A percentile compares a stretch with the other conserved stretches of the same genome.
phyloP scores from a whole-genome alignment of 2,329 filamentous ascomycete species.

The Didymella arachidicola region DNA sequence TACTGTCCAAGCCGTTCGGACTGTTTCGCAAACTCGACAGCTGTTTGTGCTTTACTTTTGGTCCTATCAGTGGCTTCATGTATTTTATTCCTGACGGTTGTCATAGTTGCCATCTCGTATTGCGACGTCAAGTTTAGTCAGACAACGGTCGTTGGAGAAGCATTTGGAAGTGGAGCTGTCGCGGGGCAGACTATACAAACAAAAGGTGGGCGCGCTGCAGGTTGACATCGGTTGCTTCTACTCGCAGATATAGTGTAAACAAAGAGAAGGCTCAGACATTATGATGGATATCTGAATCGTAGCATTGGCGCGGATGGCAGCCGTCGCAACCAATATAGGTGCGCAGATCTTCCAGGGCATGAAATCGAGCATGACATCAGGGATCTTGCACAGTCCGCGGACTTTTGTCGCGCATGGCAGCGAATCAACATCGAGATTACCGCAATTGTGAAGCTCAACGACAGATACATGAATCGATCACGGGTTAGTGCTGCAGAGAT shows the following conservation, averaged over 20 bases:
- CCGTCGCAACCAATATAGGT: conserved; percentile 4
- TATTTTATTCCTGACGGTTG: conserved; percentile 31
- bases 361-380: conserved; percentile 15
- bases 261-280: conserved; percentile 18
- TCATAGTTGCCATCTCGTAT: conserved; percentile 37
- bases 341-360: background rate
- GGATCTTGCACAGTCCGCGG: conserved; percentile 3
- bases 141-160: conserved; percentile 34
- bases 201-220: conserved; percentile 5
- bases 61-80: conserved; percentile 31
- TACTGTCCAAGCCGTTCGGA: conserved; percentile 58
- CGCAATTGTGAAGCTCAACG: conserved; percentile 25
- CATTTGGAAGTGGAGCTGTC: conserved; percentile 24
- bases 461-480: conserved; percentile 7
- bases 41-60: conserved; percentile 49
- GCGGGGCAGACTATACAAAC: conserved; percentile 2
- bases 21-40: conserved; percentile 68
- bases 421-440: conserved; percentile 17
- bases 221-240: conserved; percentile 4
- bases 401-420: conserved; percentile 5
- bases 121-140: conserved; percentile 22
- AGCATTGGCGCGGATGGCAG: conserved; percentile 5
- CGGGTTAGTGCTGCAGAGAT: conserved; percentile 23
- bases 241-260: conserved; percentile 8
- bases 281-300: conserved; percentile 12